A percentile compares a stretch with the other conserved stretches of the same genome.
Evolutionary conservation across 306 rosid genomes (phyloP).

Genomic region (Elaeagnus macrophylla): DNA sequence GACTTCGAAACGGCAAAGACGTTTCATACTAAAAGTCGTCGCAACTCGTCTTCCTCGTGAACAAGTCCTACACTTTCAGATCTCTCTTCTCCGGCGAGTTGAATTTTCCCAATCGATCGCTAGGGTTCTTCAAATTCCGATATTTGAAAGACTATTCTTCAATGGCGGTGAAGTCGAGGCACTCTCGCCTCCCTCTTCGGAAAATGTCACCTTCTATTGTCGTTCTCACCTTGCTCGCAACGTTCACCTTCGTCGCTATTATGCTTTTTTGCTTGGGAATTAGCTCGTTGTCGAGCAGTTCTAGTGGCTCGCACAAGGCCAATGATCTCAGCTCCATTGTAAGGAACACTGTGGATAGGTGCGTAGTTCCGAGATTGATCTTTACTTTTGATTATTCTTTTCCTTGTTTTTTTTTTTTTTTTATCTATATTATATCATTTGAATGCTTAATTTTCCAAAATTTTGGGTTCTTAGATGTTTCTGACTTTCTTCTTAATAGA

Average conservation of each 20-base stretch:
- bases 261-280: constrained; percentile 82
- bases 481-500: constrained; percentile 12
- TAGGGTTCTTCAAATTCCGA: background rate
- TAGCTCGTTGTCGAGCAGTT: constrained; percentile 63
- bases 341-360: constrained; percentile 39
- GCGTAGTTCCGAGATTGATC: background rate
- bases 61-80: too few relatives aligned
- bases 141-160: constrained; percentile 1
- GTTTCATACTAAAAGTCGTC: too few relatives aligned
- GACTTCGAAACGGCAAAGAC: too few relatives aligned
- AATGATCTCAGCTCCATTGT: constrained; percentile 82
- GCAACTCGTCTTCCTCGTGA: too few relatives aligned
- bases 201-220: constrained; percentile 47
- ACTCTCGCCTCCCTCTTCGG: constrained; percentile 54
- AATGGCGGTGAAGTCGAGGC: constrained; percentile 55
- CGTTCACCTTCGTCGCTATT: constrained; percentile 69
- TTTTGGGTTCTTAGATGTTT: background rate
- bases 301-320: constrained; percentile 41
- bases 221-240: constrained; percentile 48
- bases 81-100: too few relatives aligned
- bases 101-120: too few relatives aligned
- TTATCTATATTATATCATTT: background rate
- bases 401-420: background rate
- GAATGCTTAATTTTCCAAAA: background rate
- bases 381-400: background rate